Evolutionary conservation across 1,284 basidiomycete genomes (phyloP).

Genomic region (Salmacisia buchloeana): DNA sequence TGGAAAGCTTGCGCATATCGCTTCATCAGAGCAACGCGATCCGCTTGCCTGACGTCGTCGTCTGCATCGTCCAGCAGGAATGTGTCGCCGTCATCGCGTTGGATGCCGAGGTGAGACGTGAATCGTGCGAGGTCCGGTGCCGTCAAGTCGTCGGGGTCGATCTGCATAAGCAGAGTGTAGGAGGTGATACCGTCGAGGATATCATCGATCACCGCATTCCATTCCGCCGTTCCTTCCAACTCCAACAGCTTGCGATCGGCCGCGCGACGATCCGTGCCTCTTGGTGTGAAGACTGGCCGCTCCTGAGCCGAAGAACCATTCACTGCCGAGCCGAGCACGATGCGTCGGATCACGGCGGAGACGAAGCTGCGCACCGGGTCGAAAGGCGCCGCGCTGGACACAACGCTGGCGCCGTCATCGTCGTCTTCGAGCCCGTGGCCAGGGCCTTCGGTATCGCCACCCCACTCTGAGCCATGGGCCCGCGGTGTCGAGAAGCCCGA

Average conservation of each 20-base stretch:
- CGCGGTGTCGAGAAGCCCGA: neutral
- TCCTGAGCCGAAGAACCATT: too few species aligned
- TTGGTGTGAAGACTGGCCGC: neutral
- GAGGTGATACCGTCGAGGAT: conserved; percentile 36
- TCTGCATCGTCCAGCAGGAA: neutral
- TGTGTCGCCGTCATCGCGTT: neutral
- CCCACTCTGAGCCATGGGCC: neutral
- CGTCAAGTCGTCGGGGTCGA: neutral
- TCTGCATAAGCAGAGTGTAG: conserved; percentile 27
- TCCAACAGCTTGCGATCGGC: neutral
- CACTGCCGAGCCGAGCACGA: conserved; percentile 14
- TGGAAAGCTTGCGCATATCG: conserved; percentile 25
- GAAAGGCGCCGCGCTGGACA: neutral
- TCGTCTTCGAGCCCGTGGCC: neutral
- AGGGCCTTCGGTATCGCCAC: neutral
- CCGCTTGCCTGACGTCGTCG: neutral
- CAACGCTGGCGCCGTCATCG: neutral
- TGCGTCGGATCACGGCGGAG: conserved; percentile 22
- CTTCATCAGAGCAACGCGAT: conserved; percentile 1
- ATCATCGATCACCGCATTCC: conserved; percentile 25
- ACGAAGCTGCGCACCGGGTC: conserved; percentile 38
- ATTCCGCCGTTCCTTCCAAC: conserved; percentile 28
- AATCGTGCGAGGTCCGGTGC: conserved; percentile 8
- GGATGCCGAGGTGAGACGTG: conserved; percentile 22
- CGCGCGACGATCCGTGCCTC: neutral